A percentile compares a stretch with the other conserved stretches of the same genome.
phyloP scores from a whole-genome alignment of 345 rosid genomes.

The Boechera divaricarpa region DNA sequence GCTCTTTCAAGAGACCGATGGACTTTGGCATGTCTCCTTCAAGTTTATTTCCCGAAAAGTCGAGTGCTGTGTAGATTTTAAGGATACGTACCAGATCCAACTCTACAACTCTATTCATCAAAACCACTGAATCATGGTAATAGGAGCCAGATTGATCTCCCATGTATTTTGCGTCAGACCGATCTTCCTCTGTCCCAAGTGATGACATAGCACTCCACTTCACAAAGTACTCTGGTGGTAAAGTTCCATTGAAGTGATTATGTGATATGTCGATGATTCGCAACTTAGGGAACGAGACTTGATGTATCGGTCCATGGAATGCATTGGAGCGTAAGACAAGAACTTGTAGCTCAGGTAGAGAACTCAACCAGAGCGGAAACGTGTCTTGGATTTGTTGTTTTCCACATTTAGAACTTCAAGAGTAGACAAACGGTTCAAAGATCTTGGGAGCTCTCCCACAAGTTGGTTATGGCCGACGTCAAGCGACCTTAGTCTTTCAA shows the following conservation, averaged over 20 bases:
- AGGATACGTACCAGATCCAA: background rate
- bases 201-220: background rate
- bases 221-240: background rate
- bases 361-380: slow-evolving; percentile 50
- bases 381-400: slow-evolving; percentile 41
- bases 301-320: background rate
- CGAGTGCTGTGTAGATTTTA: background rate
- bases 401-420: background rate
- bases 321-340: slow-evolving; percentile 51
- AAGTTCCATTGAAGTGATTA: background rate
- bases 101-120: background rate
- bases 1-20: background rate
- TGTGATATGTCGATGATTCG: background rate
- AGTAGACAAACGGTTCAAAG: background rate
- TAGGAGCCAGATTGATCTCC: background rate
- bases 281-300: slow-evolving; percentile 15
- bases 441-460: slow-evolving; percentile 34
- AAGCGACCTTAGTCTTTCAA: slow-evolving; percentile 19
- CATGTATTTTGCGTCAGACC: background rate
- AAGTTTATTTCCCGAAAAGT: background rate
- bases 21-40: background rate
- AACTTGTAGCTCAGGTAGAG: slow-evolving; percentile 36
- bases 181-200: background rate
- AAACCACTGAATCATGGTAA: background rate
- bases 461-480: slow-evolving; percentile 39